Evolutionary conservation across 2,329 filamentous ascomycete species (phyloP).

Genomic region (Epichloe typhina): DNA sequence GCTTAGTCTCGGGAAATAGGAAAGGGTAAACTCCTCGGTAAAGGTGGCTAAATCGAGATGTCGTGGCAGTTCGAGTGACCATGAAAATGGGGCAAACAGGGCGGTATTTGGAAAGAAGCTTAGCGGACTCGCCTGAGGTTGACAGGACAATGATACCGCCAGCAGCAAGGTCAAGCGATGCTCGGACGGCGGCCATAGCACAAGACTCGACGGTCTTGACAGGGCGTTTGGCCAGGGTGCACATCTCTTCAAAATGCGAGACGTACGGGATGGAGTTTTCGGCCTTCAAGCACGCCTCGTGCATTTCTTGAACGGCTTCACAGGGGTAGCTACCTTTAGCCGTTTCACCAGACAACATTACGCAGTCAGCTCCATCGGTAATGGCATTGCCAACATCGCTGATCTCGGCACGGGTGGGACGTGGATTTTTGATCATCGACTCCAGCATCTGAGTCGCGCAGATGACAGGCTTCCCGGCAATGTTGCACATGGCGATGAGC

Average conservation of each 20-base stretch:
- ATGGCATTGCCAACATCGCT: slow-evolving; percentile 97
- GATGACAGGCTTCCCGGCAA: slow-evolving; percentile 96
- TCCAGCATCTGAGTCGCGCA: slow-evolving; percentile 99
- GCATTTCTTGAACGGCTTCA: slow-evolving; percentile 94
- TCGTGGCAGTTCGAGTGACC: slow-evolving; percentile 78
- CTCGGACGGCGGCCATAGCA: slow-evolving; percentile 91
- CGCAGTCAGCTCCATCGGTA: slow-evolving; percentile 94
- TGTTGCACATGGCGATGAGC: slow-evolving; percentile 99
- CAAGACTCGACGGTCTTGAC: slow-evolving; percentile 85
- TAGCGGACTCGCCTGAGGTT: slow-evolving; percentile 88
- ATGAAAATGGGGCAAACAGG: slow-evolving; percentile 99
- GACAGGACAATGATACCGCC: slow-evolving; percentile 93
- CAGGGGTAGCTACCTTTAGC: slow-evolving; percentile 93
- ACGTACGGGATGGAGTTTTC: slow-evolving; percentile 97
- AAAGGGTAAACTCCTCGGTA: slow-evolving; percentile 98
- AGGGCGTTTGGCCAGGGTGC: slow-evolving; percentile 68
- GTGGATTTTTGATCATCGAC: slow-evolving; percentile 99
- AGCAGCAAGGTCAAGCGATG: slow-evolving; percentile 90
- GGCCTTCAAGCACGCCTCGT: slow-evolving; percentile 90
- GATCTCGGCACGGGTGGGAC: slow-evolving; percentile 94
- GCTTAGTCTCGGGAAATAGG: slow-evolving; percentile 84
- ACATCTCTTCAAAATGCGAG: slow-evolving; percentile 91
- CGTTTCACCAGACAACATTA: slow-evolving; percentile 98
- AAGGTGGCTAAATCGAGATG: slow-evolving; percentile 82
- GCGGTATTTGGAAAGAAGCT: slow-evolving; percentile 94